phyloP scores from a whole-genome alignment of 1,139 yeast species.

The Yamadazyma spencermartinsiae region DNA sequence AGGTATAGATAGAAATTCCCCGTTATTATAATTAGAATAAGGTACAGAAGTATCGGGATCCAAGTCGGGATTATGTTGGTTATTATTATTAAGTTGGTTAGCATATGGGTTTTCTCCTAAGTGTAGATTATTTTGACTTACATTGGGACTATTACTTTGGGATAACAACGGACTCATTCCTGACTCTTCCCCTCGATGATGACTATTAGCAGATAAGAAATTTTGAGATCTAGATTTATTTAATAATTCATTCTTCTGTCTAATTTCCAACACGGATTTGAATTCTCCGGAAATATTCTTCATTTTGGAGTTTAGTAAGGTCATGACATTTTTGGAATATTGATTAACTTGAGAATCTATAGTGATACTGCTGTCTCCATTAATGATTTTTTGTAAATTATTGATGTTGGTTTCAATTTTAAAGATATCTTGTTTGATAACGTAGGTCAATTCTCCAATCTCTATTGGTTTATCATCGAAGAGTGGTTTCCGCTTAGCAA shows the following conservation, averaged over 20 bases:
- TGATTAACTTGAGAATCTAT: slow-evolving; percentile 61
- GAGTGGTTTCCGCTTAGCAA: slow-evolving; percentile 89
- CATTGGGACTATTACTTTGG: slow-evolving; percentile 20
- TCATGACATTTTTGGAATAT: slow-evolving; percentile 85
- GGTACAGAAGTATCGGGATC: slow-evolving; percentile 35
- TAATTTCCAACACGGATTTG: slow-evolving; percentile 78
- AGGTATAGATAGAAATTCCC: slow-evolving; percentile 59
- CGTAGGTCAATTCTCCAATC: slow-evolving; percentile 87
- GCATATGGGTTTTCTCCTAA: slow-evolving; percentile 46
- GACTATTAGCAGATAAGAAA: slow-evolving; percentile 58
- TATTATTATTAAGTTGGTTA: slow-evolving; percentile 7
- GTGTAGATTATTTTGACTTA: slow-evolving; percentile 12
- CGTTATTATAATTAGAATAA: slow-evolving; percentile 25
- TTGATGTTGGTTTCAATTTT: slow-evolving; percentile 78
- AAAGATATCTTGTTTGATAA: slow-evolving; percentile 90
- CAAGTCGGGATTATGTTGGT: slow-evolving; percentile 25
- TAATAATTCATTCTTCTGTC: slow-evolving; percentile 83
- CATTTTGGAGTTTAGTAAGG: slow-evolving; percentile 81
- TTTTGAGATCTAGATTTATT: slow-evolving; percentile 84
- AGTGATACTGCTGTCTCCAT: slow-evolving; percentile 47
- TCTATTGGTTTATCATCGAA: slow-evolving; percentile 95
- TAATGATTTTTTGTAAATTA: slow-evolving; percentile 56
- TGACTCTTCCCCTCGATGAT: slow-evolving; percentile 12
- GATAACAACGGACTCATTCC: slow-evolving; percentile 1
- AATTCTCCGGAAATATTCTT: slow-evolving; percentile 92